phyloP scores from a whole-genome alignment of 2,329 filamentous ascomycete species.

The Scedosporium apiospermum region DNA sequence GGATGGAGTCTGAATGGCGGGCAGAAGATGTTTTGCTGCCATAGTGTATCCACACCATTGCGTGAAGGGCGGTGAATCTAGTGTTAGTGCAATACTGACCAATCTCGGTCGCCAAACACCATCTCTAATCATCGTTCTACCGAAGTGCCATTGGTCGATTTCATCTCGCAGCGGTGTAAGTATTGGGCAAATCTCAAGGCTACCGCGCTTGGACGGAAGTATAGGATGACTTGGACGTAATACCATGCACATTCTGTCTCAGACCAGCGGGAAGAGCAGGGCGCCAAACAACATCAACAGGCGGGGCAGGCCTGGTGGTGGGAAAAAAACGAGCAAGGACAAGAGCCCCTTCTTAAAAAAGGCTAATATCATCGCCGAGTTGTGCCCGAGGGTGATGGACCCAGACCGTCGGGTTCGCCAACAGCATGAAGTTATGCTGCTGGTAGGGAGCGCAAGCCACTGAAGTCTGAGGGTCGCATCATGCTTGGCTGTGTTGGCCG shows the following conservation, averaged over 20 bases:
- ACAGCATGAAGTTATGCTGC: not conserved
- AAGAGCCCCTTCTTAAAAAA: not conserved
- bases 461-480: not conserved
- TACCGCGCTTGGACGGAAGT: not conserved
- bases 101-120: not conserved
- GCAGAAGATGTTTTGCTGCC: not conserved
- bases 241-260: not conserved
- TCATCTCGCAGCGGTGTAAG: not conserved
- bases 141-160: not conserved
- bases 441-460: not conserved
- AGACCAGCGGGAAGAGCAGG: not conserved
- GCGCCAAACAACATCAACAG: not conserved
- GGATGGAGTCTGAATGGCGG: not conserved
- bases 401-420: slow-evolving; percentile 1
- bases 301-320: not conserved
- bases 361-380: not conserved
- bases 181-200: not conserved
- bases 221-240: not conserved
- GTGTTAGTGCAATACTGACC: not conserved
- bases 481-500: not conserved
- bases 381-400: slow-evolving; percentile 1
- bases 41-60: not conserved
- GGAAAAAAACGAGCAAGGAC: not conserved
- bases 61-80: not conserved
- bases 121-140: not conserved